Evolutionary conservation across 345 rosid species (phyloP).

Genomic region (Excoecaria agallocha): DNA sequence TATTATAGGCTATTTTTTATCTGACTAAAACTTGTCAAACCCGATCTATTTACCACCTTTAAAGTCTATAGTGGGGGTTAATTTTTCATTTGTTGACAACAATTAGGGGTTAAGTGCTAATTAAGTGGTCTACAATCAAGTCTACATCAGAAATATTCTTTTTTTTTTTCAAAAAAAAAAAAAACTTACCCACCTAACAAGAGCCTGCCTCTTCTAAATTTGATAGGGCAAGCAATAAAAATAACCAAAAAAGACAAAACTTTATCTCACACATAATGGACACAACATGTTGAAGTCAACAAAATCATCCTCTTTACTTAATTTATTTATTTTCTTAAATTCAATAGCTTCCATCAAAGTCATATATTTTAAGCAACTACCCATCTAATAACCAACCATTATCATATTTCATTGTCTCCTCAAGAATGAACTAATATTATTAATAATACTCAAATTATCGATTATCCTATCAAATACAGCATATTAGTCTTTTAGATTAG

Average conservation of each 20-base stretch:
- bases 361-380: constrained; percentile 30
- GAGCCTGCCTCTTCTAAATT: constrained; percentile 26
- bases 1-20: no score
- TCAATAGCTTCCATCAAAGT: constrained; percentile 10
- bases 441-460: no score
- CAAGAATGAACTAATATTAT: background rate
- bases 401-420: background rate
- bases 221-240: constrained; percentile 16
- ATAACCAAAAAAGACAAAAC: background rate
- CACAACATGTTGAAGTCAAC: constrained; percentile 25
- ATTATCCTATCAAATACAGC: constrained; percentile 13
- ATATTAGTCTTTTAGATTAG: constrained; percentile 1
- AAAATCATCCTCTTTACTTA: constrained; percentile 24
- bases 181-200: constrained; percentile 33
- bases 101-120: background rate
- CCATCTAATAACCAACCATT: constrained; percentile 14
- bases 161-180: background rate
- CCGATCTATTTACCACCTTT: no score
- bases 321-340: background rate
- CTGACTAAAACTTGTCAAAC: no score
- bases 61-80: no score
- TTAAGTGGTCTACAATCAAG: no score
- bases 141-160: constrained; percentile 19
- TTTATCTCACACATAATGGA: constrained; percentile 15
- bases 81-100: no score